Conservation (phyloP, 768 basidiomycete species). For the Imleria badia region DNA sequence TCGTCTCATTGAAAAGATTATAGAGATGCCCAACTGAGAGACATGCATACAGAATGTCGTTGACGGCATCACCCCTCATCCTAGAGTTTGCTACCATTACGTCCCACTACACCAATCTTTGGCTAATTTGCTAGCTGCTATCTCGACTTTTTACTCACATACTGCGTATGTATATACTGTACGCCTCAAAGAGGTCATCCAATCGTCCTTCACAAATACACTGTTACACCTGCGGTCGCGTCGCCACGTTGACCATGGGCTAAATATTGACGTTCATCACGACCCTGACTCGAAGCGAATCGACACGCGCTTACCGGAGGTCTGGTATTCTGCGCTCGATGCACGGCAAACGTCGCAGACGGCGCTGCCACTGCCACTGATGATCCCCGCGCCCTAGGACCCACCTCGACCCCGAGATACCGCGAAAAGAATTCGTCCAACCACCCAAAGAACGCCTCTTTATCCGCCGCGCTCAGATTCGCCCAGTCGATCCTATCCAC, state of each 20-base stretch:
- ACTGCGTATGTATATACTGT: slow-evolving; percentile 13
- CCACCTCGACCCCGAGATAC: slow-evolving; percentile 32
- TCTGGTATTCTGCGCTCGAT: not conserved
- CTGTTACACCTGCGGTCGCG: slow-evolving; percentile 17
- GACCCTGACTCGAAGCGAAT: not conserved
- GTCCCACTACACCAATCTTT: slow-evolving; percentile 7
- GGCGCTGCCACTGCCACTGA: too few species aligned
- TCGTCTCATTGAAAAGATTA: slow-evolving; percentile 13
- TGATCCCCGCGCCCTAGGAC: slow-evolving; percentile 5
- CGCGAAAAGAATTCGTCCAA: slow-evolving; percentile 77
- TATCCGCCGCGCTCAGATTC: slow-evolving; percentile 65
- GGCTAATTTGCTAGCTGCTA: slow-evolving; percentile 17
- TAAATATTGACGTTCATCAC: slow-evolving; percentile 4
- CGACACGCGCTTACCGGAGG: slow-evolving; percentile 20
- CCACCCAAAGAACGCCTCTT: slow-evolving; percentile 73
- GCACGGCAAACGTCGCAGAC: too few species aligned
- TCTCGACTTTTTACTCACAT: slow-evolving; percentile 9
- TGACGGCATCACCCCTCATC: not conserved
- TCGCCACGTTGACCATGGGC: slow-evolving; percentile 23
- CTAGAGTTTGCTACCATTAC: slow-evolving; percentile 17
- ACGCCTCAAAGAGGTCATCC: slow-evolving; percentile 2
- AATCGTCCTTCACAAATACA: not conserved
- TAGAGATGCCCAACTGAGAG: slow-evolving; percentile 1
- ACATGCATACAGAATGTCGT: not conserved
- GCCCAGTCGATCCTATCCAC: slow-evolving; percentile 58